Evolutionary conservation across 1,139 yeast species (phyloP).

Genomic region (Torulaspora globosa): DNA sequence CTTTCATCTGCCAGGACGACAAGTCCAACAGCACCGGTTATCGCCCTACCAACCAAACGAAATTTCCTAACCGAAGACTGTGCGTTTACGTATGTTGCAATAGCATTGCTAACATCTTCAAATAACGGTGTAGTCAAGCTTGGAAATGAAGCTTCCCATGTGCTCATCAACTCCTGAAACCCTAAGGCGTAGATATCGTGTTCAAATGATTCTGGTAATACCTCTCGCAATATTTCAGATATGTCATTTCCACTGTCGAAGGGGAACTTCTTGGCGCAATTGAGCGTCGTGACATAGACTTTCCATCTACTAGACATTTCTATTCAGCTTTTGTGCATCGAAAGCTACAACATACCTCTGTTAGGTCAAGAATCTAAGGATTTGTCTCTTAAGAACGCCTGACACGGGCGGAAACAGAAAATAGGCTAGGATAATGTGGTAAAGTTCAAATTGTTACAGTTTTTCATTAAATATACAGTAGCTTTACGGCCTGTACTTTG

Average conservation of each 20-base stretch:
- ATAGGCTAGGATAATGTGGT: background rate
- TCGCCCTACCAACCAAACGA: slow-evolving; percentile 45
- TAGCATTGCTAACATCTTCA: slow-evolving; percentile 41
- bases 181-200: slow-evolving; percentile 62
- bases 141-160: slow-evolving; percentile 57
- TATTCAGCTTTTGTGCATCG: background rate
- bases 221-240: slow-evolving; percentile 12
- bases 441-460: background rate
- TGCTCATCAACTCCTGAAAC: slow-evolving; percentile 67
- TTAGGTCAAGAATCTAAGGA: too few relatives aligned
- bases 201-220: slow-evolving; percentile 23
- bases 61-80: slow-evolving; percentile 42
- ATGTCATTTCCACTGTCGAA: slow-evolving; percentile 13
- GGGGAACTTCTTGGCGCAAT: slow-evolving; percentile 34
- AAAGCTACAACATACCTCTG: background rate
- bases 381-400: too few relatives aligned
- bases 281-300: slow-evolving; percentile 26
- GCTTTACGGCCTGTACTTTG: background rate
- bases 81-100: slow-evolving; percentile 42
- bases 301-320: slow-evolving; percentile 7
- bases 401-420: background rate
- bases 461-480: background rate
- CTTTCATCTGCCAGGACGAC: slow-evolving; percentile 50
- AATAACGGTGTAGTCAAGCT: slow-evolving; percentile 42
- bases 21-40: slow-evolving; percentile 64